A percentile compares a stretch with the other conserved stretches of the same genome.
These are phyloP conservation scores for Linaria vulgaris DNA, from an alignment of 257 asterid genomes.

Conservation along the genomic window DNA sequence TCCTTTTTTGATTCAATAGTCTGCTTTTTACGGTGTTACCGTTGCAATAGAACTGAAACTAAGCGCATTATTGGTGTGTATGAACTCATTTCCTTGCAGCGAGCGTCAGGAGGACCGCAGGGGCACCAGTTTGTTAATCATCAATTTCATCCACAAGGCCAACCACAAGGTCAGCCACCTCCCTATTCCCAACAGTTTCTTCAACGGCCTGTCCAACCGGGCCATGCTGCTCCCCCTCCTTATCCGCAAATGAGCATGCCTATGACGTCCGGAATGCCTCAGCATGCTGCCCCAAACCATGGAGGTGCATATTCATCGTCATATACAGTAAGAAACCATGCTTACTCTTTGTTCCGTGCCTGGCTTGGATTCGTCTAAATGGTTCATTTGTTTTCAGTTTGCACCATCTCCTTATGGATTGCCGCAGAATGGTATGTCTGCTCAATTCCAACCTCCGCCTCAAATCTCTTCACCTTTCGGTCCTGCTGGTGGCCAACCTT, in stretches of 20 bases:
- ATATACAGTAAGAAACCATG: constrained; percentile 53
- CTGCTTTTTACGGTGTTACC: not conserved
- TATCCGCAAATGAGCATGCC: constrained; percentile 61
- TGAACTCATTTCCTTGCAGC: constrained; percentile 51
- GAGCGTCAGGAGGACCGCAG: constrained; percentile 62
- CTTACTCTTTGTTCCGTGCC: constrained; percentile 7
- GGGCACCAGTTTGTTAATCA: constrained; percentile 59
- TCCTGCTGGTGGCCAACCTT: constrained; percentile 57
- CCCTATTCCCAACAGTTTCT: constrained; percentile 79
- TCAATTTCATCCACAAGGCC: constrained; percentile 71
- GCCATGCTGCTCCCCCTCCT: constrained; percentile 50
- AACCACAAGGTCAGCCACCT: constrained; percentile 52
- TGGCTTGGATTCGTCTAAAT: constrained; percentile 23
- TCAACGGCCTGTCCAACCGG: constrained; percentile 56
- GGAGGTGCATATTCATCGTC: constrained; percentile 64
- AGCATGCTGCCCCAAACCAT: constrained; percentile 46
- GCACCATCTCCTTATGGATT: constrained; percentile 61
- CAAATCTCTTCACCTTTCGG: constrained; percentile 59
- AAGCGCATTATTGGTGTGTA: constrained; percentile 20
- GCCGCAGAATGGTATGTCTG: constrained; percentile 52
- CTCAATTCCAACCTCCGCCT: constrained; percentile 65
- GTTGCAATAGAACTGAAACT: constrained; percentile 4
- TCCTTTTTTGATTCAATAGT: constrained; percentile 2
- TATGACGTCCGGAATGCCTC: constrained; percentile 48
- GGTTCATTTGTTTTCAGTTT: constrained; percentile 41